phyloP scores from a whole-genome alignment of 306 rosid genomes.

The Inga oerstediana region DNA sequence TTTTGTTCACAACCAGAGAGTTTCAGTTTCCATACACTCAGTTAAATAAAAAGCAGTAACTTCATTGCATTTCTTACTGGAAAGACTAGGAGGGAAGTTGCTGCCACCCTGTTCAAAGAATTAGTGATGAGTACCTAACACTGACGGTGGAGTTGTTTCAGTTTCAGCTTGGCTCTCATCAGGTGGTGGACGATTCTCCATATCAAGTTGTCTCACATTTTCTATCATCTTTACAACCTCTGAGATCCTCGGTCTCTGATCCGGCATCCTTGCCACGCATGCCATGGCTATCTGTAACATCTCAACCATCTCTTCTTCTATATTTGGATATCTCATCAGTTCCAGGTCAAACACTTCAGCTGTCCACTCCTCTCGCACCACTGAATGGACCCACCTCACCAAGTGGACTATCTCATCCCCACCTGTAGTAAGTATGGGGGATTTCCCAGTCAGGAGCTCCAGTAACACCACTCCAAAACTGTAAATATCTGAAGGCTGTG shows the following conservation, averaged over 20 bases:
- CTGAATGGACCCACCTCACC: conserved; percentile 98
- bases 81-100: not conserved
- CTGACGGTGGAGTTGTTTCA: conserved; percentile 37
- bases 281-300: conserved; percentile 89
- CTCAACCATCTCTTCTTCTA: conserved; percentile 98
- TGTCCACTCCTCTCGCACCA: conserved; percentile 94
- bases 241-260: conserved; percentile 76
- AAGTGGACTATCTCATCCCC: conserved; percentile 89
- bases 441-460: conserved; percentile 89
- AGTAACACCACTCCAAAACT: conserved; percentile 90
- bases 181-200: conserved; percentile 42
- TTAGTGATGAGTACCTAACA: conserved; percentile 31
- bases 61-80: conserved; percentile 26
- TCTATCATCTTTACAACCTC: conserved; percentile 75
- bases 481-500: conserved; percentile 76
- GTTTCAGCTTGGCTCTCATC: conserved; percentile 47
- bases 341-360: conserved; percentile 92
- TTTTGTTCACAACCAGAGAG: conserved; percentile 42
- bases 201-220: conserved; percentile 60
- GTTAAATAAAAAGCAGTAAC: conserved; percentile 31
- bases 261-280: conserved; percentile 81
- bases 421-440: conserved; percentile 77
- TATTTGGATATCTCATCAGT: conserved; percentile 80
- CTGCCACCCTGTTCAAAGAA: conserved; percentile 14
- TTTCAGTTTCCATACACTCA: conserved; percentile 31